These are phyloP conservation scores for Globisporangium cystogenes DNA, from an alignment of 352 stramenopile species.

Conservation along the genomic window DNA sequence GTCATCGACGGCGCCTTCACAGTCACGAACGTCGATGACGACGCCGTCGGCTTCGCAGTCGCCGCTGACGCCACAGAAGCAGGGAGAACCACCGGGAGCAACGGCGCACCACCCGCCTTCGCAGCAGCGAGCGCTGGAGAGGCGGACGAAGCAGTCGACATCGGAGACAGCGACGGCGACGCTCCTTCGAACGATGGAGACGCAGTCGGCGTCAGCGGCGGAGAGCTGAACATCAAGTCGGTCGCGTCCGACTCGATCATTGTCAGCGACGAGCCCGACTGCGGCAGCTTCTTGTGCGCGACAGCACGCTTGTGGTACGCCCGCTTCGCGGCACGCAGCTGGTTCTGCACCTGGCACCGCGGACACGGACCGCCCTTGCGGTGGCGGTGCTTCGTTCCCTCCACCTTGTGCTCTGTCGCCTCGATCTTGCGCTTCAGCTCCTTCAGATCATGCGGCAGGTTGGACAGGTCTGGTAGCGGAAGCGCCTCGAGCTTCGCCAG, in stretches of 20 bases:
- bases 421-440: slow-evolving; percentile 85
- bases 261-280: slow-evolving; percentile 20
- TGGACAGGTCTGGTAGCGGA: slow-evolving; percentile 64
- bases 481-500: slow-evolving; percentile 65
- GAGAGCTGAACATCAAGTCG: slow-evolving; percentile 12
- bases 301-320: slow-evolving; percentile 78
- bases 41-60: neutral
- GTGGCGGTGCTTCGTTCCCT: slow-evolving; percentile 84
- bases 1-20: neutral
- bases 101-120: slow-evolving; percentile 12
- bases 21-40: slow-evolving; percentile 3
- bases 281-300: slow-evolving; percentile 76
- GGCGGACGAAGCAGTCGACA: slow-evolving; percentile 8
- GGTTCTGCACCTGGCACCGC: slow-evolving; percentile 79
- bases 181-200: slow-evolving; percentile 15
- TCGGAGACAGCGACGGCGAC: slow-evolving; percentile 18
- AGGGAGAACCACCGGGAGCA: slow-evolving; percentile 17
- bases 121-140: slow-evolving; percentile 5
- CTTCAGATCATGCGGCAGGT: slow-evolving; percentile 72
- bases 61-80: slow-evolving; percentile 12
- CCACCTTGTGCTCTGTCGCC: slow-evolving; percentile 77
- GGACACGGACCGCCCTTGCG: slow-evolving; percentile 78
- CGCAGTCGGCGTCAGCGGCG: slow-evolving; percentile 8
- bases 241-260: slow-evolving; percentile 7
- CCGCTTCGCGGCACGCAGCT: slow-evolving; percentile 70